Percentiles rank a stretch among this genome's conserved stretches.
phyloP scores from a whole-genome alignment of 768 basidiomycete species.

The Termitomyces sp. region DNA sequence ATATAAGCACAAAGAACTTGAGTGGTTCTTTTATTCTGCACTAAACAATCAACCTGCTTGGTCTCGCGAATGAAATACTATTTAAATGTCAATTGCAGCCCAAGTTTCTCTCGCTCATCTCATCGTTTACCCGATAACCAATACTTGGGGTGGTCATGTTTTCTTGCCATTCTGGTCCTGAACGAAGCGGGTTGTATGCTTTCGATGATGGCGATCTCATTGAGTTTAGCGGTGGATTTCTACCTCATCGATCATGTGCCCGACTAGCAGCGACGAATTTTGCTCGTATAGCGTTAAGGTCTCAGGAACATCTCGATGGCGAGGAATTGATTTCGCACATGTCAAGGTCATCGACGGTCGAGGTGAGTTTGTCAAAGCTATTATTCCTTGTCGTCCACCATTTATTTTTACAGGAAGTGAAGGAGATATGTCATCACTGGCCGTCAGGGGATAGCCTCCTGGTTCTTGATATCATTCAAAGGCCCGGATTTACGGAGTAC shows the following conservation, averaged over 20 bases:
- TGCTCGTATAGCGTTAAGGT: background rate
- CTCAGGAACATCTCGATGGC: background rate
- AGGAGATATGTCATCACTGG: background rate
- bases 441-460: background rate
- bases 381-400: background rate
- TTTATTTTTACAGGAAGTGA: background rate
- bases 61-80: background rate
- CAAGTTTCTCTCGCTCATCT: background rate
- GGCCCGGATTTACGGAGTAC: background rate
- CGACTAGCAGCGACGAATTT: constrained; percentile 1
- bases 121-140: background rate
- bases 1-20: background rate
- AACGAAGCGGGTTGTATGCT: background rate
- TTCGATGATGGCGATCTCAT: background rate
- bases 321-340: constrained; percentile 1
- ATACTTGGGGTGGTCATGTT: background rate
- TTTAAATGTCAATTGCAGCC: background rate
- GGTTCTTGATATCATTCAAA: background rate
- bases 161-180: background rate
- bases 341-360: background rate
- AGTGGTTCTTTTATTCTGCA: background rate
- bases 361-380: background rate
- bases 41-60: background rate
- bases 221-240: background rate
- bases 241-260: background rate